These are phyloP conservation scores for Emmonsiellopsis sp. DNA, from an alignment of 2,329 filamentous ascomycete species.

Conservation along the genomic window DNA sequence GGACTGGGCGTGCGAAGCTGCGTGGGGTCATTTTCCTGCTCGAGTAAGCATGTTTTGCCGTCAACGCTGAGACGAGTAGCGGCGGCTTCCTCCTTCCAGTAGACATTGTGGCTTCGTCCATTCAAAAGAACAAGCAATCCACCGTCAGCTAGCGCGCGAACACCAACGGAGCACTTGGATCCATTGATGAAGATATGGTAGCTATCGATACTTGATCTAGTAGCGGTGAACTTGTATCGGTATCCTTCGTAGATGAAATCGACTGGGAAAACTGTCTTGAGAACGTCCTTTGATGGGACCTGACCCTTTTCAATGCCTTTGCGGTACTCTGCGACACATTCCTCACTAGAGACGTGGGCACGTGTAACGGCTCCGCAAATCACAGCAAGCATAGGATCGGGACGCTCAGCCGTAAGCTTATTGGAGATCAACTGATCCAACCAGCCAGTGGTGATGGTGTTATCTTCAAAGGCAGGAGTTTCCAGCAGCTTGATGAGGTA, in stretches of 20 bases:
- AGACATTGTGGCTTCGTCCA: conserved; percentile 93
- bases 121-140: conserved; percentile 83
- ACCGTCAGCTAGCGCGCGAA: conserved; percentile 86
- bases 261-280: conserved; percentile 94
- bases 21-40: conserved; percentile 98
- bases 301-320: conserved; percentile 91
- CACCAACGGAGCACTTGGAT: conserved; percentile 87
- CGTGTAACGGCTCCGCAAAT: conserved; percentile 92
- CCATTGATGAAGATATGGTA: conserved; percentile 99
- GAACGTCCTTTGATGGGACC: conserved; percentile 88
- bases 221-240: conserved; percentile 97
- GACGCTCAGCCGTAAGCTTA: conserved; percentile 90
- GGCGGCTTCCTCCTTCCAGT: conserved; percentile 98
- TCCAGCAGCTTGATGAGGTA: conserved; percentile 98
- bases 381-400: conserved; percentile 87
- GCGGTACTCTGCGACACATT: conserved; percentile 77
- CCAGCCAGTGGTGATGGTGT: conserved; percentile 99
- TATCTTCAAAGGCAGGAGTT: conserved; percentile 95
- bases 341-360: conserved; percentile 88
- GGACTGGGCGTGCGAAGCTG: conserved; percentile 91
- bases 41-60: conserved; percentile 93
- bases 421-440: conserved; percentile 97
- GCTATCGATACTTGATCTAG: conserved; percentile 81
- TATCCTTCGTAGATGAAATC: conserved; percentile 98
- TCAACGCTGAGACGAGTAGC: conserved; percentile 93